phyloP scores from a whole-genome alignment of 192 early-diverging fungal genomes.

The Linnemannia exigua region DNA sequence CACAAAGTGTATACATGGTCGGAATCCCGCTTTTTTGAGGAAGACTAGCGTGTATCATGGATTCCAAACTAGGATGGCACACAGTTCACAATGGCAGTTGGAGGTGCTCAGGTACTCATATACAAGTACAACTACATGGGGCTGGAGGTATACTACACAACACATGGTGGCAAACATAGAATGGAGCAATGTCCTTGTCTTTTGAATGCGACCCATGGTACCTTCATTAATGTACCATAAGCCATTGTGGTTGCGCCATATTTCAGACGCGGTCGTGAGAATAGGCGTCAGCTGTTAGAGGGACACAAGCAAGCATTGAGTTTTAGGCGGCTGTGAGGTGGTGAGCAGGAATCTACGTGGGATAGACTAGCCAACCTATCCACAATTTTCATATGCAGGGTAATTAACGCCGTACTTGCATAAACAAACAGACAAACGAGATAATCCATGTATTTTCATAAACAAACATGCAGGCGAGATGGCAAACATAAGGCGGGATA shows the following conservation, averaged over 20 bases:
- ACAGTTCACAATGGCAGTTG: constrained; percentile 21
- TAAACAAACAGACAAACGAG: constrained; percentile 14
- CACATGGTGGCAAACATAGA: constrained; percentile 12
- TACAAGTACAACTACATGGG: constrained; percentile 14
- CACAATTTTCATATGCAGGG: constrained; percentile 28
- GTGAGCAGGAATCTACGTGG: background rate
- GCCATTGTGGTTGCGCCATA: constrained; percentile 7
- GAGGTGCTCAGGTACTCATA: constrained; percentile 21
- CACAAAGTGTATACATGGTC: constrained; percentile 20
- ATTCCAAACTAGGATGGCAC: constrained; percentile 16
- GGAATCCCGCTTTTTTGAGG: constrained; percentile 25
- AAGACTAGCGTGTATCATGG: constrained; percentile 15
- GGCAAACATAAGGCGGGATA: constrained; percentile 2
- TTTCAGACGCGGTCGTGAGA: constrained; percentile 25
- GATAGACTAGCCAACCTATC: constrained; percentile 27
- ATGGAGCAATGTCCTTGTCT: constrained; percentile 19
- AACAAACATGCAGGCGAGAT: background rate
- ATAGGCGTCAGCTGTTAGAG: constrained; percentile 22
- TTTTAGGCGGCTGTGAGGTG: no score
- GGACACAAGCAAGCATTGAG: constrained; percentile 5
- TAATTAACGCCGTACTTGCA: constrained; percentile 19
- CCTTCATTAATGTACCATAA: constrained; percentile 19
- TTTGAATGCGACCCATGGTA: constrained; percentile 19
- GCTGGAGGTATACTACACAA: constrained; percentile 20
- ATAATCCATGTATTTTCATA: no score